Conservation (phyloP, 2,329 filamentous ascomycete species). For the Grosmannia penicillata region DNA sequence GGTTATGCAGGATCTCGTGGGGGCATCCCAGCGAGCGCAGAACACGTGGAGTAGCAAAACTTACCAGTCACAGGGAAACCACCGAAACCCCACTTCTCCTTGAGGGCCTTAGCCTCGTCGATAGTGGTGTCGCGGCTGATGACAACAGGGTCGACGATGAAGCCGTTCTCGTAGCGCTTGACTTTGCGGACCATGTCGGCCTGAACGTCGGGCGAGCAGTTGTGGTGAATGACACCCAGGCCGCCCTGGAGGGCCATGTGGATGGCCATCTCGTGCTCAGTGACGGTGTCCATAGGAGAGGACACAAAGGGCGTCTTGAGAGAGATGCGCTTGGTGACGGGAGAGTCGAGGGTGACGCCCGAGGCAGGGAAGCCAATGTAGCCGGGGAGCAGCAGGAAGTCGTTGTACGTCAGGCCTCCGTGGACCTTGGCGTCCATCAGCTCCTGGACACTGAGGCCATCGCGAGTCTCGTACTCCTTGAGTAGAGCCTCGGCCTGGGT, state of each 20-base stretch:
- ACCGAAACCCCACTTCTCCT: constrained; percentile 97
- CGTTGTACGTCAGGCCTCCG: constrained; percentile 95
- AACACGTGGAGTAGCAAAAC: constrained; percentile 21
- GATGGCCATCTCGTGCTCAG: constrained; percentile 98
- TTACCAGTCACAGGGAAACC: constrained; percentile 97
- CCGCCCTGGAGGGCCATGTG: constrained; percentile 85
- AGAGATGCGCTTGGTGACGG: constrained; percentile 86
- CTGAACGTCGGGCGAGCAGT: constrained; percentile 94
- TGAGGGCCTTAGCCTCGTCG: constrained; percentile 77
- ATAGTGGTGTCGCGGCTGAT: constrained; percentile 79
- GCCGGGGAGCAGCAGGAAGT: constrained; percentile 91
- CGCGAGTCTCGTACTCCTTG: constrained; percentile 62
- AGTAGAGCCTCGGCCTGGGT: constrained; percentile 66
- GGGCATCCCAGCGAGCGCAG: constrained; percentile 5
- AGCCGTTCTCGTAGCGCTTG: constrained; percentile 98
- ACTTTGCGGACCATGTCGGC: constrained; percentile 99
- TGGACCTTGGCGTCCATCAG: constrained; percentile 84
- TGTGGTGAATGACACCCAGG: constrained; percentile 95
- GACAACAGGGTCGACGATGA: constrained; percentile 91
- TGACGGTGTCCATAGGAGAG: constrained; percentile 98
- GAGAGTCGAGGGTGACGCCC: constrained; percentile 75
- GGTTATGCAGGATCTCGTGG: too few relatives aligned
- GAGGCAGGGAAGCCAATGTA: constrained; percentile 97
- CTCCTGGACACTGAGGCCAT: constrained; percentile 77
- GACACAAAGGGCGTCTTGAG: constrained; percentile 96